Base-by-base conservation (phyloP, 2,329 filamentous ascomycete species). In the Coniochaeta sp. region DNA sequence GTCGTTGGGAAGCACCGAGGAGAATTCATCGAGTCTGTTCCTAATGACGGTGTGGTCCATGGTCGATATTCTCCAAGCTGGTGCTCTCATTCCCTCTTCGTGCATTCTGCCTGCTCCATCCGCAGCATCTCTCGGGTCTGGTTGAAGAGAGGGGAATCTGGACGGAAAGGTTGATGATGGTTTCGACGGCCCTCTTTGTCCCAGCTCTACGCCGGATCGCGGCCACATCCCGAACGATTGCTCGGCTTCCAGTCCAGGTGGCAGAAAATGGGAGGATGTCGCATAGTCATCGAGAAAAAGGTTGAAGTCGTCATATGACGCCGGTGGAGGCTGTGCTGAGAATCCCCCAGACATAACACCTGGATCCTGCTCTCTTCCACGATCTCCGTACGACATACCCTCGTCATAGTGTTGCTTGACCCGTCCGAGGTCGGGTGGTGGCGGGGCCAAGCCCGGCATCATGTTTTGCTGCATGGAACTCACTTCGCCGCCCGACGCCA, bases 1-100 rank as follows among this genome's bases (percentile, higher is more conserved):
- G 65, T 85, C 84, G 58, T 73, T 76, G 0, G 86, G 83, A 24
- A 88, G 70, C 5, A 87, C 81, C 0, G 79, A 76, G 0, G 83
- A 82, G 63, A 88, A 88, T 62, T 87, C 83, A 22, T 84, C 79
- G 0, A 88, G 71, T n/a, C 82, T 79, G 60, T 77, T 82, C 67
- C 82, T 81, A 59, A 87, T 84, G 12, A 78, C 73, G 5, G 75
- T 77, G 66, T 85, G 80, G 64, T 85, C 83, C 60, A 74, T 76
- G 11, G 77, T 77, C 19, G 81, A 84, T 40, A 85, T 81, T 61
- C 74, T 75, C 71, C 78, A 75, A 3, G 72, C 74, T 19, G 70
- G 72, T 8, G 70, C 67, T 59, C 73, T 76, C 62, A 68, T 70
- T 1, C 70, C 67, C 22, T 79, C 78, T 33, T 72, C 82, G 66